Conservation (phyloP, 345 rosid genomes). For the Theobroma cacao region DNA sequence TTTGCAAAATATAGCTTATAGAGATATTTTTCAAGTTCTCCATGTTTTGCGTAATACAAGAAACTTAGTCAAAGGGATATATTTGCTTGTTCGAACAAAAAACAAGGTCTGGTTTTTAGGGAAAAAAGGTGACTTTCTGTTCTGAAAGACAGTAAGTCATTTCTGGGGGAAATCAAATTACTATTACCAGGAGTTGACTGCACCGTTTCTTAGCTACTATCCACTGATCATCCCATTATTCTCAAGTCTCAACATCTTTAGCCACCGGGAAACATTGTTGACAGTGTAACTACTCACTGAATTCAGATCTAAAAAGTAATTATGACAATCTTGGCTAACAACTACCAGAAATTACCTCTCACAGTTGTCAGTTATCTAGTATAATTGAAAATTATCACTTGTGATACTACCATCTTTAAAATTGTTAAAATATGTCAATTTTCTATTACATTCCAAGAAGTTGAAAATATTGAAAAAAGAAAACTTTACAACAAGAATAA, state of each 20-base stretch:
- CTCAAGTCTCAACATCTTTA: neutral
- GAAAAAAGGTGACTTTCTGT: neutral
- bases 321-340: neutral
- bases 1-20: neutral
- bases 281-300: neutral
- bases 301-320: neutral
- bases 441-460: neutral
- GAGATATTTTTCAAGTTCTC: neutral
- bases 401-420: neutral
- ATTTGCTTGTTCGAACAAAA: neutral
- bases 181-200: neutral
- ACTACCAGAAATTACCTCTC: neutral
- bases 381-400: neutral
- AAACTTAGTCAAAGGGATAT: neutral
- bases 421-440: neutral
- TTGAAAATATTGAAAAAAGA: neutral
- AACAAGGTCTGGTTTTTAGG: neutral
- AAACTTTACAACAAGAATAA: too few species aligned
- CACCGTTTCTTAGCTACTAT: neutral
- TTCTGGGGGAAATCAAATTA: neutral
- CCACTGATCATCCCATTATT: neutral
- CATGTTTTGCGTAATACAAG: neutral
- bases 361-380: neutral
- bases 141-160: neutral
- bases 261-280: neutral